Conservation (phyloP, 2,329 filamentous ascomycete species). For the Trichophyton benhamiae region DNA sequence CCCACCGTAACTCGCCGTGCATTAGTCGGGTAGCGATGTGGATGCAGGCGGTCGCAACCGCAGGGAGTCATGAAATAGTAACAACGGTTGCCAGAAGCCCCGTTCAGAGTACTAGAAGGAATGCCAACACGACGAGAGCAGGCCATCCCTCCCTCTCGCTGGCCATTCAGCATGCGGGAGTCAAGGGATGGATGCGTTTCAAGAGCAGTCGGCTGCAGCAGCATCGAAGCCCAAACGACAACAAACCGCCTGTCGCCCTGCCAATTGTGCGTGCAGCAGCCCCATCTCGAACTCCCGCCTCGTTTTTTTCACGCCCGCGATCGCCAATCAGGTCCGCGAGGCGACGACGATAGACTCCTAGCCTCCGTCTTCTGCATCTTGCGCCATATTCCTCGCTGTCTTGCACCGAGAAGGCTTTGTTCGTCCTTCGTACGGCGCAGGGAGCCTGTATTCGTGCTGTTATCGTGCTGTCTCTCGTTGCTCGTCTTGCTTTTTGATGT, state of each 20-base stretch:
- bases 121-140: background rate
- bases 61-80: background rate
- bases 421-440: too few species aligned
- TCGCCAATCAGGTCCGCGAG: conserved; percentile 12
- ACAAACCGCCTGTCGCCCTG: background rate
- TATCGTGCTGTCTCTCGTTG: background rate
- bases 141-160: background rate
- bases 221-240: conserved; percentile 3
- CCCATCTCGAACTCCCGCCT: background rate
- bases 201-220: background rate
- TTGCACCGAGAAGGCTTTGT: background rate
- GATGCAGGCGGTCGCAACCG: conserved; percentile 3
- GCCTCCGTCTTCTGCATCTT: background rate
- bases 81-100: background rate
- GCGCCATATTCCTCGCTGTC: background rate
- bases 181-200: background rate
- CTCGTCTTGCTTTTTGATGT: background rate
- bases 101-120: background rate
- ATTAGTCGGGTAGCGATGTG: conserved; percentile 7
- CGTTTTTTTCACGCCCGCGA: conserved; percentile 4
- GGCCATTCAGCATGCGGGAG: background rate
- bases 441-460: too few species aligned
- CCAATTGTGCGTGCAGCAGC: background rate
- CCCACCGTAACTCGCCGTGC: background rate
- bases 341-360: background rate